phyloP scores from a whole-genome alignment of 2,329 filamentous ascomycete genomes.

The Diplodia corticola region DNA sequence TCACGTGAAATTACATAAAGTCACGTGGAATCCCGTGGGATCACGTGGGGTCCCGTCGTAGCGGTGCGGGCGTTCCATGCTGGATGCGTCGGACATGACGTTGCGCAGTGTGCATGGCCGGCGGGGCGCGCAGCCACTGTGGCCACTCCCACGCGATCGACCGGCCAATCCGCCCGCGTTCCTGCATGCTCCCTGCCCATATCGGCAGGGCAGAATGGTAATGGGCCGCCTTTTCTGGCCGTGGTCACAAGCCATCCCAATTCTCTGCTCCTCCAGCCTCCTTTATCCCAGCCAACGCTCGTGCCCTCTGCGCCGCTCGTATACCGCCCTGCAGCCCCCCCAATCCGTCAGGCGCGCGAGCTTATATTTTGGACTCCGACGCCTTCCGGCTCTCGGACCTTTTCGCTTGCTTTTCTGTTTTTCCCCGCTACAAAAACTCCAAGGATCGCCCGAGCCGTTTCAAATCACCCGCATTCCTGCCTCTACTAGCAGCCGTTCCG shows the following conservation, averaged over 20 bases:
- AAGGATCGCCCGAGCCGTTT: background rate
- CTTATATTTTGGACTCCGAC: constrained; percentile 8
- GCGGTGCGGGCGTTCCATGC: background rate
- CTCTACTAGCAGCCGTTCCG: background rate
- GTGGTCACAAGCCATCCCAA: constrained; percentile 15
- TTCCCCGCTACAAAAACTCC: background rate
- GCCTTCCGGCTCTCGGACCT: background rate
- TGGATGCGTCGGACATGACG: background rate
- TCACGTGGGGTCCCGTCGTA: background rate
- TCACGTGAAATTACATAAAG: no score
- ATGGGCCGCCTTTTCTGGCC: background rate
- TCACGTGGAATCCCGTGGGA: no score
- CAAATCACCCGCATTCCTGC: background rate
- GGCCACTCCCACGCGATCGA: constrained; percentile 3
- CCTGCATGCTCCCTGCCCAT: background rate
- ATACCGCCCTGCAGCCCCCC: background rate
- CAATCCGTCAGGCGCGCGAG: background rate
- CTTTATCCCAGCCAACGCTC: background rate
- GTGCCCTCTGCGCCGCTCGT: background rate
- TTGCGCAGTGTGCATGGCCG: background rate
- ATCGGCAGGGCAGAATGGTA: background rate
- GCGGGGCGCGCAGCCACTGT: background rate
- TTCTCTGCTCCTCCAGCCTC: background rate
- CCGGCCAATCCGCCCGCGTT: constrained; percentile 7
- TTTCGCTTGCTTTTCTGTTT: no score